Conservation (phyloP, 1,284 basidiomycete genomes). For the Cryptococcus amylolentus region DNA sequence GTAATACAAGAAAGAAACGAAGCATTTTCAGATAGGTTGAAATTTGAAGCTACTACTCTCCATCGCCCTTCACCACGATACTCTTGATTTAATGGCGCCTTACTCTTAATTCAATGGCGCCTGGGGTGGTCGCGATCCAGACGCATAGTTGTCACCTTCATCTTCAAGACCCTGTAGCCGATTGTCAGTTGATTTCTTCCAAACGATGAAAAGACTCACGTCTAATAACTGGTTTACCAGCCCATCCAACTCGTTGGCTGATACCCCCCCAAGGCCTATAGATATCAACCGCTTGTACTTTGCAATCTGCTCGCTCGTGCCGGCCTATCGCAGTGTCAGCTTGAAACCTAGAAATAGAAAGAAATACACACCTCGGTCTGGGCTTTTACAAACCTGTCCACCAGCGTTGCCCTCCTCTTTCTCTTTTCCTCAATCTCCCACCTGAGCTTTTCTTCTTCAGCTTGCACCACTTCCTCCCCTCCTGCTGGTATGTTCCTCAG, state of each 20-base stretch:
- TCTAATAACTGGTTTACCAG: slow-evolving; percentile 77
- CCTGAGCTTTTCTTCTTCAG: slow-evolving; percentile 61
- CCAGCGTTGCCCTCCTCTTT: slow-evolving; percentile 64
- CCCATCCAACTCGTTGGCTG: slow-evolving; percentile 75
- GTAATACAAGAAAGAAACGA: slow-evolving; percentile 1
- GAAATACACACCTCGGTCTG: slow-evolving; percentile 65
- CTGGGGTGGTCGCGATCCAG: not conserved
- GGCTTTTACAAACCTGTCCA: slow-evolving; percentile 70
- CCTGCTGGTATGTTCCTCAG: slow-evolving; percentile 51
- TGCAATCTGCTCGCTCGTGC: slow-evolving; percentile 78
- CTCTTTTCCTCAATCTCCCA: slow-evolving; percentile 64
- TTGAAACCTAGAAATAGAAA: not conserved
- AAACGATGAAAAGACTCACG: slow-evolving; percentile 52
- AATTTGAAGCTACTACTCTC: not conserved
- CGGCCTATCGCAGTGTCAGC: slow-evolving; percentile 47
- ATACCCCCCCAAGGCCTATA: slow-evolving; percentile 83
- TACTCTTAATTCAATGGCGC: not conserved
- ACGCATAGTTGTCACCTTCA: slow-evolving; percentile 5
- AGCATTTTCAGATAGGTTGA: too few relatives aligned
- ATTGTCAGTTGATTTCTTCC: not conserved
- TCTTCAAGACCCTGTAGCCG: slow-evolving; percentile 14
- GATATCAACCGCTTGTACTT: slow-evolving; percentile 83
- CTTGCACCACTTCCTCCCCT: slow-evolving; percentile 35
- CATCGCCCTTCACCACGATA: not conserved
- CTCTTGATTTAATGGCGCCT: not conserved